Base-by-base conservation (phyloP, 768 basidiomycete species). In the Tricholoma bakamatsutake region DNA sequence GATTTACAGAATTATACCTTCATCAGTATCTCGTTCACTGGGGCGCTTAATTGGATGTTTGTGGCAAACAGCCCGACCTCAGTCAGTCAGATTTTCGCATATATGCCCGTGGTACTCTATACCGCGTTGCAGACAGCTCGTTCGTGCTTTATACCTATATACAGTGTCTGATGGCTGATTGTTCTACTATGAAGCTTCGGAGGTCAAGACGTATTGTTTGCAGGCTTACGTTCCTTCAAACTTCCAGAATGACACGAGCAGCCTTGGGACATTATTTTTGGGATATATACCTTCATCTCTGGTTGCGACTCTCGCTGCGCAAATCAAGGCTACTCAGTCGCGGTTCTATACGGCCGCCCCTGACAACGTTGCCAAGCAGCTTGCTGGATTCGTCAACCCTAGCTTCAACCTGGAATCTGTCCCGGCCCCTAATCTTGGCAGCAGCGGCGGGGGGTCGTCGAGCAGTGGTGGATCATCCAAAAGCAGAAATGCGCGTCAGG, bases 81-180 rank as follows among this genome's bases (percentile, higher is more conserved):
- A 0, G 76, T 82, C 2, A 85, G 79, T 48, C 91, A 98, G 72
- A 76, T 98, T 42, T 90, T 98, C 64, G 82, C 80, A 11, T 87
- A 77, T 63, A 71, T 87, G 53, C 90, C 92, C 1, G 27, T 64
- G 0, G 66, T 77, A 45, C 66, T 79, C 28, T 55, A 61, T 1
- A 67, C 61, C 8, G 71, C 73, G 9, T 61, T 77, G 1, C 65
- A 57, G 0, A 64, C 74, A 52, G 47, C 62, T 53, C 45, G 77
- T 75, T 50, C 31, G 68, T 64, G 27, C 18, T 37, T 53, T 28
- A 5, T 24, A n/a, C 35, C 66, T 34, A 48, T n/a, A 30, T 51
- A 27, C 13, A 1, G 30, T 58, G 18, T 46, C n/a, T 50, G 37
- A 33, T 49, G 31, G 31, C n/a, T 11, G 5, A 15, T 8, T 42